phyloP scores from a whole-genome alignment of 1,284 basidiomycete species.

The Ganoderma sp. region DNA sequence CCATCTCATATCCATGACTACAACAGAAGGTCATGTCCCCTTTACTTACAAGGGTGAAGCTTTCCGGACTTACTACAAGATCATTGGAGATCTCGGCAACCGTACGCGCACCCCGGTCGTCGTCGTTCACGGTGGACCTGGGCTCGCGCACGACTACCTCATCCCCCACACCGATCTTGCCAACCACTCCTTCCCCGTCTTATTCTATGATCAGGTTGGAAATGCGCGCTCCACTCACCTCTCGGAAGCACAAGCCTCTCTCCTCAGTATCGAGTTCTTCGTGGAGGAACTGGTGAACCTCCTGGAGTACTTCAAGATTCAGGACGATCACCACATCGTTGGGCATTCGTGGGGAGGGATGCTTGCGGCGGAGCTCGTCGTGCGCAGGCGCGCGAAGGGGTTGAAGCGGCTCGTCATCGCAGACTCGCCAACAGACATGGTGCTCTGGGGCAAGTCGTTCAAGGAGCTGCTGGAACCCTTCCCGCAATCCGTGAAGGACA shows the following conservation, averaged over 20 bases:
- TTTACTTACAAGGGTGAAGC: slow-evolving; percentile 28
- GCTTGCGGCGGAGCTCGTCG: slow-evolving; percentile 34
- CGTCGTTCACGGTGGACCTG: slow-evolving; percentile 37
- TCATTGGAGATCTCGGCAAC: slow-evolving; percentile 28
- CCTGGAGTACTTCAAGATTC: slow-evolving; percentile 36
- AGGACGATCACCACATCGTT: slow-evolving; percentile 36
- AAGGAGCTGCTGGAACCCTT: slow-evolving; percentile 30
- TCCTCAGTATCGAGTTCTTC: slow-evolving; percentile 43
- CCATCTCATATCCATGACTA: not conserved
- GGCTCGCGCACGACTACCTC: slow-evolving; percentile 37
- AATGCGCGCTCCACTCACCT: slow-evolving; percentile 42
- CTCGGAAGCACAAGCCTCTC: slow-evolving; percentile 33
- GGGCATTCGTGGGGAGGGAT: slow-evolving; percentile 46
- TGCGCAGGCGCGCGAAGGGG: slow-evolving; percentile 34
- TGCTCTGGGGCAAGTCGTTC: slow-evolving; percentile 33
- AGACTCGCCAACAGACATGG: slow-evolving; percentile 32
- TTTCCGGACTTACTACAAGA: slow-evolving; percentile 29
- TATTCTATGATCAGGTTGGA: slow-evolving; percentile 45
- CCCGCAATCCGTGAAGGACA: slow-evolving; percentile 35
- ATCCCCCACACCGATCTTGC: slow-evolving; percentile 36
- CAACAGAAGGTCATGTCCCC: slow-evolving; percentile 22
- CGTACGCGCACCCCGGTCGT: slow-evolving; percentile 29
- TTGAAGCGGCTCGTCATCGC: slow-evolving; percentile 37
- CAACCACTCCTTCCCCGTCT: slow-evolving; percentile 36
- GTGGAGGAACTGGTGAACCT: slow-evolving; percentile 42